phyloP scores from a whole-genome alignment of 225 moss, liverwort and hornwort genomes.

The Neckera pumila region DNA sequence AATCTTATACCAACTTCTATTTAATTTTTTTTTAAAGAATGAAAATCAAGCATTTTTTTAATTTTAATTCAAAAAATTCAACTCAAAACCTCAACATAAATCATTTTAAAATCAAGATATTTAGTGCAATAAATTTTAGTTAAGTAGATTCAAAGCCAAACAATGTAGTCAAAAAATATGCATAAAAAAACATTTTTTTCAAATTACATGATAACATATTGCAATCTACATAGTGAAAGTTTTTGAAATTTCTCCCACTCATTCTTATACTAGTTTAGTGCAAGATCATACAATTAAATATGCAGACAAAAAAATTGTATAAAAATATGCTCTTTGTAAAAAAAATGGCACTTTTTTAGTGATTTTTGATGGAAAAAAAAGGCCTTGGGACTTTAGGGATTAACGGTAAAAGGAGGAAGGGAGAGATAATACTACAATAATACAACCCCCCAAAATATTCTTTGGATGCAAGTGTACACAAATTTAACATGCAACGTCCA shows the following conservation, averaged over 20 bases:
- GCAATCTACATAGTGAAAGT: not conserved
- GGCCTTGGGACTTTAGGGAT: not conserved
- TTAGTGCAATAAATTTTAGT: too few relatives aligned
- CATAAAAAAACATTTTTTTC: rapidly evolving
- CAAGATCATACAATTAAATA: not conserved
- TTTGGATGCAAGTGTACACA: not conserved
- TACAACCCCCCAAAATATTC: too few relatives aligned
- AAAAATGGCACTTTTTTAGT: not conserved
- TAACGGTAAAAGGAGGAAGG: rapidly evolving
- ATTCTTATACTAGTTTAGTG: not conserved
- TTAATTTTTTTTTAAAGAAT: too few relatives aligned
- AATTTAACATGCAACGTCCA: too few relatives aligned
- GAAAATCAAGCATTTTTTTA: too few relatives aligned
- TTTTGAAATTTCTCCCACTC: not conserved
- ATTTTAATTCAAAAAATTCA: too few relatives aligned
- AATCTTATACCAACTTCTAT: not conserved
- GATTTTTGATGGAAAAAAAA: not conserved
- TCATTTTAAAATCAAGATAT: too few relatives aligned
- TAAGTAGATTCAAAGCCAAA: too few relatives aligned
- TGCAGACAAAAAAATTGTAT: too few relatives aligned
- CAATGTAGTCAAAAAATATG: too few relatives aligned
- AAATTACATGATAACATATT: not conserved
- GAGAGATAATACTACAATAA: too few relatives aligned
- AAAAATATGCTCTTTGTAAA: not conserved
- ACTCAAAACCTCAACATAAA: too few relatives aligned